Evolutionary conservation across 140 eudicot genomes (phyloP).

Genomic region (Anethum foeniculum): DNA sequence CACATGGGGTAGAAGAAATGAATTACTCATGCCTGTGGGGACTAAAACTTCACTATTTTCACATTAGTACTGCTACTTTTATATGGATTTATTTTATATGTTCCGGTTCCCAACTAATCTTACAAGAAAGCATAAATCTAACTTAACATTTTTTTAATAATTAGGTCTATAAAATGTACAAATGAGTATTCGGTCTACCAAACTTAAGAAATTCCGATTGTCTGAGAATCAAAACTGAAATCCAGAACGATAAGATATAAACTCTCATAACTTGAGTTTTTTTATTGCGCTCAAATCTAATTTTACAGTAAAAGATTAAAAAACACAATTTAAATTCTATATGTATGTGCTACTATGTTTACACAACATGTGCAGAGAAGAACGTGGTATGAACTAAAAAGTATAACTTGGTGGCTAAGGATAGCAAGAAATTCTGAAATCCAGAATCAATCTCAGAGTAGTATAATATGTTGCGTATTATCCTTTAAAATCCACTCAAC

Average conservation of each 20-base stretch:
- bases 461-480: neutral
- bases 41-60: neutral
- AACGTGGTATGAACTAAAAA: neutral
- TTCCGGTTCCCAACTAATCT: no score
- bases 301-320: no score
- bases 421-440: neutral
- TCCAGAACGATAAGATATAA: no score
- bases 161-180: no score
- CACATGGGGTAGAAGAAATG: neutral
- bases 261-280: no score
- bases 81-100: neutral
- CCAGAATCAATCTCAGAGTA: neutral
- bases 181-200: no score
- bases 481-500: conserved; percentile 1
- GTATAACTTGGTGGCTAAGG: neutral
- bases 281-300: no score
- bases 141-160: no score
- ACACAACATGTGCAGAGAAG: neutral
- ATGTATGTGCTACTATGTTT: neutral
- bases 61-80: neutral
- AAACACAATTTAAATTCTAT: no score
- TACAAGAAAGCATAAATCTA: no score
- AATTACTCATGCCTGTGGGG: neutral
- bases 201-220: no score
- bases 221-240: no score